Conservation (phyloP, 1,284 basidiomycete genomes). For the Limonomyces culmigenus region DNA sequence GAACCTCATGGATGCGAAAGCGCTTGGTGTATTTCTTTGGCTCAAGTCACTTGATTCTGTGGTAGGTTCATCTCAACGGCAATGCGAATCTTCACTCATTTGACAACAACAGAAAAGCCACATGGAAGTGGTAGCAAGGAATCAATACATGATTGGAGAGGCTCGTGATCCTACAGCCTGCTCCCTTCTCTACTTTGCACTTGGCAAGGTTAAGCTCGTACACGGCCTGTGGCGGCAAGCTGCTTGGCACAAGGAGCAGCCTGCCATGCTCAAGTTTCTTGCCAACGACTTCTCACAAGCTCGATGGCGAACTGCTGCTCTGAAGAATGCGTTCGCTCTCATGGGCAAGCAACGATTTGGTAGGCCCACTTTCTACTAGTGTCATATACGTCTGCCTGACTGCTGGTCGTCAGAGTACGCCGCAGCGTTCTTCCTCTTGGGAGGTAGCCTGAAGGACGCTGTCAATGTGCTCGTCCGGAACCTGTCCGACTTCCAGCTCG, state of each 20-base stretch:
- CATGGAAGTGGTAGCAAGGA: slow-evolving; percentile 83
- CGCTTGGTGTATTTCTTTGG: slow-evolving; percentile 83
- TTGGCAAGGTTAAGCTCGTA: slow-evolving; percentile 84
- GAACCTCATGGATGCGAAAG: slow-evolving; percentile 75
- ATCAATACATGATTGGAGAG: slow-evolving; percentile 79
- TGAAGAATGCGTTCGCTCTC: slow-evolving; percentile 94
- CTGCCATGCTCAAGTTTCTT: slow-evolving; percentile 84
- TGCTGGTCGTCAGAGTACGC: slow-evolving; percentile 75
- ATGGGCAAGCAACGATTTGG: slow-evolving; percentile 86
- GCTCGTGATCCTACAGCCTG: slow-evolving; percentile 79
- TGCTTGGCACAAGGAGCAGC: slow-evolving; percentile 83
- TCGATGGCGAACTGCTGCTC: slow-evolving; percentile 84
- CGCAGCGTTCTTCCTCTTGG: slow-evolving; percentile 93
- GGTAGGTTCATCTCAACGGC: slow-evolving; percentile 26
- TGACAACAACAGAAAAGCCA: slow-evolving; percentile 40
- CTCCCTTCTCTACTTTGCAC: slow-evolving; percentile 87
- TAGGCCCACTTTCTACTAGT: slow-evolving; percentile 19
- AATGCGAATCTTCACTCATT: neutral
- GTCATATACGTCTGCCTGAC: neutral
- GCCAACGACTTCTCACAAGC: slow-evolving; percentile 77
- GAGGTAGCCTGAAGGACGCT: slow-evolving; percentile 78
- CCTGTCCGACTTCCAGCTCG: slow-evolving; percentile 80
- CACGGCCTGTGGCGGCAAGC: slow-evolving; percentile 94
- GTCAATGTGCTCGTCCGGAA: slow-evolving; percentile 85
- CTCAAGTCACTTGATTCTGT: slow-evolving; percentile 58